These are phyloP conservation scores for Mrakia blollopis DNA, from an alignment of 768 basidiomycete genomes.

Conservation along the genomic window DNA sequence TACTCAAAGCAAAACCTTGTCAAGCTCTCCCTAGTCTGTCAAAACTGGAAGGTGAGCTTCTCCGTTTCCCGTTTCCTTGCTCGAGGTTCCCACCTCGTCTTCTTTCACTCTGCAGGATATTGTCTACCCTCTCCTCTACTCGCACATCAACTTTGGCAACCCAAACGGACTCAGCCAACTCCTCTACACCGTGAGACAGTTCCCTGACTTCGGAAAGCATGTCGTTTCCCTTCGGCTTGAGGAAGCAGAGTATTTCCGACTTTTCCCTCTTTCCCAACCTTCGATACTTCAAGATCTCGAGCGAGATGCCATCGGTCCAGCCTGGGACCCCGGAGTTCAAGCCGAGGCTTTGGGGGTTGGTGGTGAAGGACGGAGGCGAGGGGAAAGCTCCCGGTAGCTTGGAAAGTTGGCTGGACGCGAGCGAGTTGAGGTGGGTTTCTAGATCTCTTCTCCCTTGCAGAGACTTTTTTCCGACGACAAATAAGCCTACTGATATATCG, in stretches of 20 bases:
- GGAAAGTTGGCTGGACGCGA: not conserved
- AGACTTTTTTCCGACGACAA: too few species aligned
- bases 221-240: not conserved
- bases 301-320: not conserved
- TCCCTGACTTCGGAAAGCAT: not conserved
- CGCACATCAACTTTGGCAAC: not conserved
- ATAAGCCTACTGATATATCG: too few species aligned
- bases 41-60: not conserved
- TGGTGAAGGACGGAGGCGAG: too few species aligned
- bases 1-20: not conserved
- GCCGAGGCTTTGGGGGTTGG: too few species aligned
- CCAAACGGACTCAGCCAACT: not conserved
- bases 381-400: not conserved
- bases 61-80: not conserved
- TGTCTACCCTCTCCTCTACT: not conserved
- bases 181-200: not conserved
- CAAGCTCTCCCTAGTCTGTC: not conserved
- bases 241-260: not conserved
- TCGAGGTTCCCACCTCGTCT: not conserved
- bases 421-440: not conserved
- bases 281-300: not conserved
- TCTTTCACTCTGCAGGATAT: not conserved
- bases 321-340: not conserved
- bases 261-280: not conserved
- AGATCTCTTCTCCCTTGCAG: too few species aligned